Evolutionary conservation across 2,329 filamentous ascomycete genomes (phyloP).

Genomic region (Aspergillus latus): DNA sequence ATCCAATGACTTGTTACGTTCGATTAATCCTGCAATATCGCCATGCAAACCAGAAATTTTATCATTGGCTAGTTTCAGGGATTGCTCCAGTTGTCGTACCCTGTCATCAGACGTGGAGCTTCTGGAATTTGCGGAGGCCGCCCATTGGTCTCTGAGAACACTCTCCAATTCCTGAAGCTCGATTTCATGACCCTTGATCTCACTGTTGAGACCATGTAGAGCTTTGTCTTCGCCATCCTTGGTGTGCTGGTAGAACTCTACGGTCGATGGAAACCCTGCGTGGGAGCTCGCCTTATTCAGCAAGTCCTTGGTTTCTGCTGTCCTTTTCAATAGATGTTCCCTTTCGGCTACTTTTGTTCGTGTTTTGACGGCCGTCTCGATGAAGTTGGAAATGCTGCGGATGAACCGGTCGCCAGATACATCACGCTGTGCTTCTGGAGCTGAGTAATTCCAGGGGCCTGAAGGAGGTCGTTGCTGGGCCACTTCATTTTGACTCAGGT

Average conservation of each 20-base stretch:
- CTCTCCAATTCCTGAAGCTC: constrained; percentile 19
- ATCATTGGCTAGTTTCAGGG: not conserved
- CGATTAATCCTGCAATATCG: not conserved
- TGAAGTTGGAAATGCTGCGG: constrained; percentile 23
- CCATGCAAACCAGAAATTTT: not conserved
- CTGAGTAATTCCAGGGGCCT: not conserved
- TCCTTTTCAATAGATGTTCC: constrained; percentile 28
- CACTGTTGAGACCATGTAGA: constrained; percentile 23
- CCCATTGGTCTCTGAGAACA: constrained; percentile 16
- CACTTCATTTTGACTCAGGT: constrained; percentile 1
- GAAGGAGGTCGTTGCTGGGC: not conserved
- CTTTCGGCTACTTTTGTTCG: constrained; percentile 27
- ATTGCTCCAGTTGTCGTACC: constrained; percentile 19
- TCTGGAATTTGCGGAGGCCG: not conserved
- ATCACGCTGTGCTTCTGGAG: constrained; percentile 2
- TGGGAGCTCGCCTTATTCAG: constrained; percentile 29
- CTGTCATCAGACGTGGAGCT: constrained; percentile 11
- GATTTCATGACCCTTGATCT: constrained; percentile 20
- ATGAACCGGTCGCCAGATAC: constrained; percentile 43
- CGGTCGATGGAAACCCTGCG: constrained; percentile 26
- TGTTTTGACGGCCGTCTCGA: constrained; percentile 25
- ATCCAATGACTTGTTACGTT: constrained; percentile 1
- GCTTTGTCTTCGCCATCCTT: constrained; percentile 23
- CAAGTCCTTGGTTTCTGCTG: constrained; percentile 38
- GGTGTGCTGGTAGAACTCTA: constrained; percentile 22